Evolutionary conservation across 176 grass and related monocot genomes (phyloP).

Genomic region (Cymbopogon citratus): DNA sequence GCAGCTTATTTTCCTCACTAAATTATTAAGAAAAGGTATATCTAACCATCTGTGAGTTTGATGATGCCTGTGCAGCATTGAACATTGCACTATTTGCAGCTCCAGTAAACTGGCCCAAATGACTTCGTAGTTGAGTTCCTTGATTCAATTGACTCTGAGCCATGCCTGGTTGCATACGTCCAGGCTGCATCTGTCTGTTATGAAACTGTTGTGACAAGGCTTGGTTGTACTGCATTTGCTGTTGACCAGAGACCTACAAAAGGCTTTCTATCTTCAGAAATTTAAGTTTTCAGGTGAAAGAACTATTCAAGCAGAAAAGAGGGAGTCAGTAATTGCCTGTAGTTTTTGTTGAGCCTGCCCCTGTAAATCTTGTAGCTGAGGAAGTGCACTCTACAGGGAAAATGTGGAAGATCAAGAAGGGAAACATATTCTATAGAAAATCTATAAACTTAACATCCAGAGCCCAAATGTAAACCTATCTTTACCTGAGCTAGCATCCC

Average conservation of each 20-base stretch:
- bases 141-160: conserved; percentile 80
- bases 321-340: conserved; percentile 46
- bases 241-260: conserved; percentile 52
- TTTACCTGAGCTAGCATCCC: conserved; percentile 66
- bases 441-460: not conserved
- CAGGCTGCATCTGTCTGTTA: conserved; percentile 68
- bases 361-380: conserved; percentile 87
- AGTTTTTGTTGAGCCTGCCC: conserved; percentile 84
- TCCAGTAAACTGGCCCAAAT: conserved; percentile 78
- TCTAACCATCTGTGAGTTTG: conserved; percentile 89
- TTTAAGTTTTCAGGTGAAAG: not conserved
- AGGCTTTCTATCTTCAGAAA: conserved; percentile 27
- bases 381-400: conserved; percentile 65
- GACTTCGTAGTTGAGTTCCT: conserved; percentile 77
- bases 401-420: not conserved
- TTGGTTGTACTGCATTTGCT: conserved; percentile 88
- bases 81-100: conserved; percentile 75
- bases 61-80: conserved; percentile 77
- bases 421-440: not conserved
- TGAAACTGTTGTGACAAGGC: conserved; percentile 81
- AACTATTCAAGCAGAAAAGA: conserved; percentile 6
- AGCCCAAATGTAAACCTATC: not conserved
- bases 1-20: not conserved
- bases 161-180: conserved; percentile 71
- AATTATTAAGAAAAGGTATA: conserved; percentile 2